phyloP scores from a whole-genome alignment of 495 filamentous ascomycete genomes.

The Recurvomyces mirabilis region DNA sequence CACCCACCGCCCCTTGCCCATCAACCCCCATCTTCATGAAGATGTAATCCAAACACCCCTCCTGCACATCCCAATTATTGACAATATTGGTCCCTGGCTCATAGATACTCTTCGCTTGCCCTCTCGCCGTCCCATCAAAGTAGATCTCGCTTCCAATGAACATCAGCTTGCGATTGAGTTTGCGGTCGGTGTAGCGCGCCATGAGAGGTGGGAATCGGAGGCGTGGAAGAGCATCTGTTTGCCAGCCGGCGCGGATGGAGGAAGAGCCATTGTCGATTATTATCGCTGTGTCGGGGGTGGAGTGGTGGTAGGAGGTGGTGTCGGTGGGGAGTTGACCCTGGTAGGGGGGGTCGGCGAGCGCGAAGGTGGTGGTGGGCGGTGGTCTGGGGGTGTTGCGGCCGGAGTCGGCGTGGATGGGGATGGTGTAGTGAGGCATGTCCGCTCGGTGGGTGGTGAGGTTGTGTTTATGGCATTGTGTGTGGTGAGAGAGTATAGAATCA shows the following conservation, averaged over 20 bases:
- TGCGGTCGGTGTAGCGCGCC: conserved; percentile 87
- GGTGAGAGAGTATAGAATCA: not conserved
- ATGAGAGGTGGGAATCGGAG: conserved; percentile 77
- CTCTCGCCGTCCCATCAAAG: conserved; percentile 80
- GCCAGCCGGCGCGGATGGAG: conserved; percentile 84
- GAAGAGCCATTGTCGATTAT: conserved; percentile 98
- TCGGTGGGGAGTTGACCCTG: conserved; percentile 59
- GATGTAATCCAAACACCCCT: conserved; percentile 80
- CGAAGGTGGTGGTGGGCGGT: conserved; percentile 38
- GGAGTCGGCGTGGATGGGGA: conserved; percentile 8
- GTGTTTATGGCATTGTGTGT: not conserved
- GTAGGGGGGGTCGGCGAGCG: conserved; percentile 65
- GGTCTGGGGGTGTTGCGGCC: conserved; percentile 36
- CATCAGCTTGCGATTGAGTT: conserved; percentile 74
- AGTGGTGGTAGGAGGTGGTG: conserved; percentile 43
- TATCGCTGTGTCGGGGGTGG: conserved; percentile 55
- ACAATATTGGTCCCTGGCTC: conserved; percentile 83
- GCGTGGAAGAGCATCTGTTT: conserved; percentile 70
- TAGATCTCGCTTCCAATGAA: conserved; percentile 89
- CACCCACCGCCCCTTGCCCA: too few relatives aligned
- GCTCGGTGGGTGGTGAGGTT: not conserved
- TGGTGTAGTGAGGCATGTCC: conserved; percentile 20
- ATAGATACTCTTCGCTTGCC: conserved; percentile 82
- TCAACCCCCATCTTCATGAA: conserved; percentile 89
- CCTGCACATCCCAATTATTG: conserved; percentile 95